Evolutionary conservation across 208 protist genomes (phyloP).

Genomic region (Trypanosoma vivax): DNA sequence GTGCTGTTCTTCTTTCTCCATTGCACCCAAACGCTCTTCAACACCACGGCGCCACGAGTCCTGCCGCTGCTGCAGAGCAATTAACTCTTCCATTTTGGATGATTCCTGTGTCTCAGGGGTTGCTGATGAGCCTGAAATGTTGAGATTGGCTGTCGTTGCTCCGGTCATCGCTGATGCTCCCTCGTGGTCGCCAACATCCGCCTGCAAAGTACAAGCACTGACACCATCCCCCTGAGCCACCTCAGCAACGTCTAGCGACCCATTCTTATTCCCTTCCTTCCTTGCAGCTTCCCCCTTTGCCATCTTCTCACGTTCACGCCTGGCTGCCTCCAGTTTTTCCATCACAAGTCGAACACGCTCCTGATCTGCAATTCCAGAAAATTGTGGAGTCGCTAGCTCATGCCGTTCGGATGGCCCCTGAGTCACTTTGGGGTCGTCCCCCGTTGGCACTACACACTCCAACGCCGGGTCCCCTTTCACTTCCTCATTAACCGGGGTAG

Average conservation of each 20-base stretch:
- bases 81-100: slow-evolving; percentile 13
- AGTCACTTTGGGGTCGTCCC: background rate
- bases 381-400: slow-evolving; percentile 2
- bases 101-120: background rate
- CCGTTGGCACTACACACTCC: background rate
- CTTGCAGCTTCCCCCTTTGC: background rate
- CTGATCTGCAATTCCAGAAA: slow-evolving; percentile 21
- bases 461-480: too few species aligned
- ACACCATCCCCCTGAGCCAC: background rate
- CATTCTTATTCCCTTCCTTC: background rate
- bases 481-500: background rate
- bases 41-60: slow-evolving; percentile 53
- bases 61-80: slow-evolving; percentile 42
- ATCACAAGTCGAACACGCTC: slow-evolving; percentile 33
- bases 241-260: background rate
- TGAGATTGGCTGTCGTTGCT: background rate
- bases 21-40: slow-evolving; percentile 30
- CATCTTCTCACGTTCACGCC: slow-evolving; percentile 19
- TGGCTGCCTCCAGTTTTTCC: slow-evolving; percentile 42
- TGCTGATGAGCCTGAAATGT: background rate
- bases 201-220: background rate
- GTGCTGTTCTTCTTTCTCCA: slow-evolving; percentile 23
- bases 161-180: background rate
- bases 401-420: too few species aligned
- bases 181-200: background rate